phyloP scores from a whole-genome alignment of 805 yeast species.

The Starmerella bombi region DNA sequence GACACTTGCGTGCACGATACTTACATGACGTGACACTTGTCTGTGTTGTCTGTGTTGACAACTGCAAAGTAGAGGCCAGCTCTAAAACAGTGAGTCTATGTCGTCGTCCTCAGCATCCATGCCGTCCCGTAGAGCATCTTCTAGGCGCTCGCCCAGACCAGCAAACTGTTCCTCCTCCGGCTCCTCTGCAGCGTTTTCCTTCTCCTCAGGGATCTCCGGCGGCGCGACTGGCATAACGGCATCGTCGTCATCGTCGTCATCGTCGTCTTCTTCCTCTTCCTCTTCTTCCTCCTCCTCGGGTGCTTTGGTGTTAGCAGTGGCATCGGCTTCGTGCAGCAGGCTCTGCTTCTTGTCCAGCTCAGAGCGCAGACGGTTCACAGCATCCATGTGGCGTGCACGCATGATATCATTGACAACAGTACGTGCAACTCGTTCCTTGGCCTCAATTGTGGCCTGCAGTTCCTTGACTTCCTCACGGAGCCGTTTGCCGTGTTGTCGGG shows the following conservation, averaged over 20 bases:
- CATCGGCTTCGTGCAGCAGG: constrained; percentile 36
- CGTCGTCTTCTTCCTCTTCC: constrained; percentile 26
- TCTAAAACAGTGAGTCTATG: constrained; percentile 21
- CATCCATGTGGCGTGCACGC: constrained; percentile 73
- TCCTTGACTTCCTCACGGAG: constrained; percentile 77
- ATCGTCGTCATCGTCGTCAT: constrained; percentile 24
- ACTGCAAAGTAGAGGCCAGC: neutral
- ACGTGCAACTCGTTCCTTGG: constrained; percentile 57
- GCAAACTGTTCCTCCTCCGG: constrained; percentile 1
- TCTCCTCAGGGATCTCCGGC: constrained; percentile 21
- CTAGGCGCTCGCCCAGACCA: constrained; percentile 6
- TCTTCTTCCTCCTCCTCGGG: constrained; percentile 21
- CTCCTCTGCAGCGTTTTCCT: constrained; percentile 19
- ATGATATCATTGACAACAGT: constrained; percentile 71
- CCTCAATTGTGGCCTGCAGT: constrained; percentile 59
- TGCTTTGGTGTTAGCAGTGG: neutral
- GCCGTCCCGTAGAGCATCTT: constrained; percentile 24
- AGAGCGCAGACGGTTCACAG: constrained; percentile 59
- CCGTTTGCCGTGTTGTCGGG: constrained; percentile 52
- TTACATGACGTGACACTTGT: no score
- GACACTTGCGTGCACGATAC: no score
- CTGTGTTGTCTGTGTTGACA: neutral
- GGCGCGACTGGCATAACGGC: constrained; percentile 1
- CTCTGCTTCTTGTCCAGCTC: constrained; percentile 71
- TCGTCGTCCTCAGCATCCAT: constrained; percentile 30